Evolutionary conservation across 495 filamentous ascomycete genomes (phyloP), one percentile per base, ranked within the genome.

Genomic region (Lophiostoma macrostomum): DNA sequence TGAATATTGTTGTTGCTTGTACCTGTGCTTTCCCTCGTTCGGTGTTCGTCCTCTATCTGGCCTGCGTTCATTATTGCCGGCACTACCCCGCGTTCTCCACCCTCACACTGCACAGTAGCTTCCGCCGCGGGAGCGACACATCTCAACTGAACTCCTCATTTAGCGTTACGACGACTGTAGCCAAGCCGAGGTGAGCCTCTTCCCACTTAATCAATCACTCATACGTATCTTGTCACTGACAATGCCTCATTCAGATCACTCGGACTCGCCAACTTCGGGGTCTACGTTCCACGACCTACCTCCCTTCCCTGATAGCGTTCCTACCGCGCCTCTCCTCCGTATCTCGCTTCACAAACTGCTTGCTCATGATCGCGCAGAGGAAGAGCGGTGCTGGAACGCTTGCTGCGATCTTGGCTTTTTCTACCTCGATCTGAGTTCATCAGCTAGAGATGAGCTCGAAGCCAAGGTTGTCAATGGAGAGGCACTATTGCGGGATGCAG

Each of bases 341-440:
- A 68, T 85, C 19, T 76, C 79, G 0, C 69, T 83, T 1, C 36
- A 52, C 0, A 80, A 78, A 43, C 71, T 84, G 5, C 65, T 71
- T 12, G 60, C 60, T 2, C 62, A 73, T 5, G 66, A 76, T 45
- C 16, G 44, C 0, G 59, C 43, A 5, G 82, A 83, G 59, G 60
- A 59, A 8, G 47, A 69, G 14, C 67, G 72, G 13, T 70, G 79
- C 23, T 79, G 73, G 56, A 49, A 67, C 25, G 72, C 78, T 1
- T 78, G 72, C 24, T 71, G 74, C 19, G 73, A 77, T 5, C 71
- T 83, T 16, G 83, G 82, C 14, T 83, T 84, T 68, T 85, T 84
- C 68, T 84, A 85, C 50, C 72, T 85, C 1, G 76, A 80, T 45
- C 66, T 85, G 1, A 59, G 64, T n/a, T n/a, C n/a, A n/a, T n/a